phyloP scores from a whole-genome alignment of 768 basidiomycete species.

The Multifurca ochricompacta region DNA sequence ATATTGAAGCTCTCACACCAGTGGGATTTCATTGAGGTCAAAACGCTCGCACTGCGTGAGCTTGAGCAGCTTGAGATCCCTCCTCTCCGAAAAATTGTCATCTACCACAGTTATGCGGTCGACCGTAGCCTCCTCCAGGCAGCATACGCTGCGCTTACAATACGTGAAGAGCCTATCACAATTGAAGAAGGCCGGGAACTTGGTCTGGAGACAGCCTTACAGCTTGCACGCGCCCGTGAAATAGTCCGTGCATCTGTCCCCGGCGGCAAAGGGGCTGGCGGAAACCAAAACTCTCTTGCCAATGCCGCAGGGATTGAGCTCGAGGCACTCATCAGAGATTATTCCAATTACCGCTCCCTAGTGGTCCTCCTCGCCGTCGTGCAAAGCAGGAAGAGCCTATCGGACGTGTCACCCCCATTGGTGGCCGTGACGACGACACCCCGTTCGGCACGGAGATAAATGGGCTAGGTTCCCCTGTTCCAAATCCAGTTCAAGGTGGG shows the following conservation, averaged over 20 bases:
- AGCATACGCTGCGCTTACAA: slow-evolving; percentile 44
- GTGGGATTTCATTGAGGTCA: slow-evolving; percentile 51
- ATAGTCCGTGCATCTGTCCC: slow-evolving; percentile 7
- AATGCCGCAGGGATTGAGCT: slow-evolving; percentile 4
- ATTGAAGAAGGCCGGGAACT: slow-evolving; percentile 49
- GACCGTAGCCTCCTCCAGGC: slow-evolving; percentile 44
- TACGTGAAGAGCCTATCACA: slow-evolving; percentile 42
- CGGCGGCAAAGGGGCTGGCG: neutral
- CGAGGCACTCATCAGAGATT: slow-evolving; percentile 15
- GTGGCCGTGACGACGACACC: neutral
- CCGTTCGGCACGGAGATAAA: neutral
- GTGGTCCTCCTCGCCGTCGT: neutral
- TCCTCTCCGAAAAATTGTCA: slow-evolving; percentile 45
- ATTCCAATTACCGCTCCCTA: slow-evolving; percentile 6
- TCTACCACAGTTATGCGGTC: slow-evolving; percentile 48
- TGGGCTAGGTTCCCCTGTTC: neutral
- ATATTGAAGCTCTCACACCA: slow-evolving; percentile 46
- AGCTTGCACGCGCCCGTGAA: slow-evolving; percentile 49
- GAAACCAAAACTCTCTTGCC: neutral
- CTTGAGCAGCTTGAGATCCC: slow-evolving; percentile 38
- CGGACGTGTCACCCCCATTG: neutral
- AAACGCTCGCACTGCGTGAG: slow-evolving; percentile 44
- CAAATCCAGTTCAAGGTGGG: slow-evolving; percentile 11
- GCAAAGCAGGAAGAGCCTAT: neutral
- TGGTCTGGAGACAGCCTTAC: slow-evolving; percentile 48